These are phyloP conservation scores for Tolypocladium nubicola DNA, from an alignment of 2,329 filamentous ascomycete species.

Conservation along the genomic window DNA sequence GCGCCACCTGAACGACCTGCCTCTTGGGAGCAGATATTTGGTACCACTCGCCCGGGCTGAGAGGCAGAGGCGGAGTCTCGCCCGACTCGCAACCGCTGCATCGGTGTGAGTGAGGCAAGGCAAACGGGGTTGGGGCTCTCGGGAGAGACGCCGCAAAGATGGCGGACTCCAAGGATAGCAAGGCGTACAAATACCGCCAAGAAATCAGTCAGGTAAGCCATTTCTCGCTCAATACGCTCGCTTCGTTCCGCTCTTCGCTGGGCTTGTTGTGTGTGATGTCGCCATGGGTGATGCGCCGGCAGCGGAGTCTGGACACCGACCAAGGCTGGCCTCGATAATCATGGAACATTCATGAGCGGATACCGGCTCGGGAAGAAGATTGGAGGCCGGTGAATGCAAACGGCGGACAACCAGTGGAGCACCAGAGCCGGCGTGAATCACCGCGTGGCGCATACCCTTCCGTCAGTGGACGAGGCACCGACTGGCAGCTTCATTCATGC, in stretches of 20 bases:
- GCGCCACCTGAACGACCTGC: not conserved
- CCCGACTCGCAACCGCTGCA: not conserved
- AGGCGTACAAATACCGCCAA: constrained; percentile 76
- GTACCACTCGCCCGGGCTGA: not conserved
- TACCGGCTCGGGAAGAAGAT: not conserved
- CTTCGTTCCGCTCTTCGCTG: not conserved
- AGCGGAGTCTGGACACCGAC: not conserved
- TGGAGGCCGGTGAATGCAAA: not conserved
- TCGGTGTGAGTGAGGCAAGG: not conserved
- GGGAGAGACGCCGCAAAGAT: constrained; percentile 28
- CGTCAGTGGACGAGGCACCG: not conserved
- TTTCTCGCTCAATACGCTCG: not conserved
- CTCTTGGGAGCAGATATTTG: not conserved
- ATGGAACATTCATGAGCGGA: not conserved
- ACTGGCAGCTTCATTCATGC: not conserved
- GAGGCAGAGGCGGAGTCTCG: not conserved
- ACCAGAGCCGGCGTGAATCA: not conserved
- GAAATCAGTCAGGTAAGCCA: constrained; percentile 83
- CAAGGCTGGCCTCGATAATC: not conserved
- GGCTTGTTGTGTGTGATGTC: not conserved
- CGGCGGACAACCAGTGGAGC: too few species aligned
- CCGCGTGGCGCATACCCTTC: not conserved
- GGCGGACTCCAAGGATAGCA: constrained; percentile 49
- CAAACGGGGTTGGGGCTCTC: not conserved
- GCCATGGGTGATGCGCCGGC: not conserved